Conservation (phyloP, 768 basidiomycete genomes). For the Leccinum barrowsii region DNA sequence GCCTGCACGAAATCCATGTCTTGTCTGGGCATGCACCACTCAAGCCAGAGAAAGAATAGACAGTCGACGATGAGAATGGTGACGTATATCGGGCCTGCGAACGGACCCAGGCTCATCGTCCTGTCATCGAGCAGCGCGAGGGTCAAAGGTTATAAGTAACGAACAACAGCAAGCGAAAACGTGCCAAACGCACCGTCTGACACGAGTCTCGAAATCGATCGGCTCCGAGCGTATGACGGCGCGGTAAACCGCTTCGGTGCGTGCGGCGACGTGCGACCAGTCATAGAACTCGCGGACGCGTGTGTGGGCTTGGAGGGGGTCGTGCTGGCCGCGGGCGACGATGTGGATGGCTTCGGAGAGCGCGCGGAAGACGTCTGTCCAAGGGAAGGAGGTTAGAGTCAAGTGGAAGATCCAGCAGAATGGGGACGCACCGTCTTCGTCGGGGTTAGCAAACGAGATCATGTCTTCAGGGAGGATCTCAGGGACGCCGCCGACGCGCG, state of each 20-base stretch:
- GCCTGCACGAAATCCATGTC: constrained; percentile 70
- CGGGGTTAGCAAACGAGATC: constrained; percentile 92
- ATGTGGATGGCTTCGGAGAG: constrained; percentile 76
- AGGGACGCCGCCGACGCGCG: constrained; percentile 91
- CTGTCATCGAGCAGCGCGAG: constrained; percentile 30
- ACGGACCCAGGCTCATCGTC: constrained; percentile 73
- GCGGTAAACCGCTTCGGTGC: constrained; percentile 83
- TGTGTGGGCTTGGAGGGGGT: constrained; percentile 72
- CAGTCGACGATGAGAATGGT: constrained; percentile 88
- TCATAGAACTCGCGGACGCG: constrained; percentile 81
- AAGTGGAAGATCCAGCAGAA: accelerated
- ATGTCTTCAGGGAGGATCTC: constrained; percentile 92
- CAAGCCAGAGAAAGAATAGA: constrained; percentile 79
- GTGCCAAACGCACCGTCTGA: constrained; percentile 55
- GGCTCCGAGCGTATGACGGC: constrained; percentile 58
- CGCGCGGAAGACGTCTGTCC: constrained; percentile 77
- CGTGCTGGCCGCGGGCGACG: constrained; percentile 63
- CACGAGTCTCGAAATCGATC: constrained; percentile 72
- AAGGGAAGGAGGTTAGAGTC: neutral
- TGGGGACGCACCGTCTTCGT: constrained; percentile 75
- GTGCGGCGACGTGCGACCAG: constrained; percentile 74
- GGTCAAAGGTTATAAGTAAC: neutral
- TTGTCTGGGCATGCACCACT: constrained; percentile 79
- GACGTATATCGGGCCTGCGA: constrained; percentile 85
- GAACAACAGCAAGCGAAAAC: neutral